Evolutionary conservation across 257 asterid species (phyloP).

Genomic region (Salvia splendens): DNA sequence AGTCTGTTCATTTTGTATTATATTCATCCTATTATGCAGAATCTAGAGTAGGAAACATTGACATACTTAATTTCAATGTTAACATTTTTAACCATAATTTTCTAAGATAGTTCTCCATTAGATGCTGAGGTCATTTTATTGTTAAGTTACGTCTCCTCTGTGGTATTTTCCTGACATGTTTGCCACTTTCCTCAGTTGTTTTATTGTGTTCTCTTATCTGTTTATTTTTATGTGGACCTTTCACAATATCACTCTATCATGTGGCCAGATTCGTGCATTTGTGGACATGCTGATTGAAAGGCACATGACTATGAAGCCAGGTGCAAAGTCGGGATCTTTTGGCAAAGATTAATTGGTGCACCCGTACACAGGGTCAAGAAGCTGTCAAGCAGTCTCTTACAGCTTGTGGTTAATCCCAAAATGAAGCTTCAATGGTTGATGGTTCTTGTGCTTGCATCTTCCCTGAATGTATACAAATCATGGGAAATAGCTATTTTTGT

Average conservation of each 20-base stretch:
- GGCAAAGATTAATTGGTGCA: slow-evolving; percentile 38
- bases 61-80: slow-evolving; percentile 24
- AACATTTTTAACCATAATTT: slow-evolving; percentile 5
- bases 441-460: slow-evolving; percentile 31
- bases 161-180: slow-evolving; percentile 17
- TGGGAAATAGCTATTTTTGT: slow-evolving; percentile 31
- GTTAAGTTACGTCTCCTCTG: slow-evolving; percentile 1
- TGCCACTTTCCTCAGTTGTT: slow-evolving; percentile 14
- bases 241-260: slow-evolving; percentile 29
- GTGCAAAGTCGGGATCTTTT: slow-evolving; percentile 54
- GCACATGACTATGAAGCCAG: slow-evolving; percentile 66
- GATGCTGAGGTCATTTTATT: slow-evolving; percentile 2
- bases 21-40: neutral
- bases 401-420: slow-evolving; percentile 30
- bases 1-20: slow-evolving; percentile 4
- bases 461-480: slow-evolving; percentile 26
- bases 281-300: slow-evolving; percentile 93
- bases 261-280: slow-evolving; percentile 86
- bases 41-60: neutral
- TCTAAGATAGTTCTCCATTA: slow-evolving; percentile 10
- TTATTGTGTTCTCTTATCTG: neutral
- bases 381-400: slow-evolving; percentile 29
- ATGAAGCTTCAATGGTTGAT: slow-evolving; percentile 33
- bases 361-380: slow-evolving; percentile 26
- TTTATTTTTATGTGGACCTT: slow-evolving; percentile 22